Evolutionary conservation across 352 stramenopile species (phyloP).

Genomic region (Saprolegnia diclina): DNA sequence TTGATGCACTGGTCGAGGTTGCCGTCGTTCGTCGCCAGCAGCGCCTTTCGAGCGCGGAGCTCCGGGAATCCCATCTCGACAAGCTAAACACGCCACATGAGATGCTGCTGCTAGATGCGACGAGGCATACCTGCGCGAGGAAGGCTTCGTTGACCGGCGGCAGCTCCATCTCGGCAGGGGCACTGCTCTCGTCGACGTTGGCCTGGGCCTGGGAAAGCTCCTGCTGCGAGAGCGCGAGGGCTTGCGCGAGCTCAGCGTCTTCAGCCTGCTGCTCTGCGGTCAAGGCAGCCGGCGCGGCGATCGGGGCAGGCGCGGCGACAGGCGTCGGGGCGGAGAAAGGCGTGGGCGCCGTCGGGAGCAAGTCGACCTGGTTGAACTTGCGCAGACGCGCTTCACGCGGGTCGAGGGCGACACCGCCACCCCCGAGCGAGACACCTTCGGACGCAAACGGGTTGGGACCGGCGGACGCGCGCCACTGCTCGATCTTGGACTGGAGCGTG

Average conservation of each 20-base stretch:
- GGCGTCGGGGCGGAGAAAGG: slow-evolving; percentile 26
- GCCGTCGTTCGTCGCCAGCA: slow-evolving; percentile 67
- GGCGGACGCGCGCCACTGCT: slow-evolving; percentile 78
- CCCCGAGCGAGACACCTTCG: slow-evolving; percentile 54
- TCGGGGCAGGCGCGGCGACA: slow-evolving; percentile 13
- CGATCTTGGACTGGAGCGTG: slow-evolving; percentile 77
- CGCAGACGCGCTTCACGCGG: slow-evolving; percentile 75
- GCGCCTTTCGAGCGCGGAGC: slow-evolving; percentile 67
- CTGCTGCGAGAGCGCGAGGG: slow-evolving; percentile 15
- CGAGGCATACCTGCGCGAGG: slow-evolving; percentile 35
- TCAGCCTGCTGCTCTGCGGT: slow-evolving; percentile 33
- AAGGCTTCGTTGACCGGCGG: slow-evolving; percentile 67
- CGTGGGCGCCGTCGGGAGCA: neutral
- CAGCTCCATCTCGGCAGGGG: slow-evolving; percentile 30
- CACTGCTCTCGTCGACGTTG: slow-evolving; percentile 12
- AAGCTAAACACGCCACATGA: slow-evolving; percentile 29
- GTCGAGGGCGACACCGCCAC: slow-evolving; percentile 33
- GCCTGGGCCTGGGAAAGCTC: slow-evolving; percentile 28
- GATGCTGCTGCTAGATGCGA: neutral
- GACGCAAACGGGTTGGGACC: slow-evolving; percentile 80
- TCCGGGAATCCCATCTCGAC: slow-evolving; percentile 85
- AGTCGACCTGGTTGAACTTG: slow-evolving; percentile 46
- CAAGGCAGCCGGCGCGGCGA: slow-evolving; percentile 31
- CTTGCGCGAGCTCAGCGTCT: slow-evolving; percentile 18
- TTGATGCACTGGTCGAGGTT: slow-evolving; percentile 75